phyloP scores from a whole-genome alignment of 805 yeast species.

The Monosporozyma unispora region DNA sequence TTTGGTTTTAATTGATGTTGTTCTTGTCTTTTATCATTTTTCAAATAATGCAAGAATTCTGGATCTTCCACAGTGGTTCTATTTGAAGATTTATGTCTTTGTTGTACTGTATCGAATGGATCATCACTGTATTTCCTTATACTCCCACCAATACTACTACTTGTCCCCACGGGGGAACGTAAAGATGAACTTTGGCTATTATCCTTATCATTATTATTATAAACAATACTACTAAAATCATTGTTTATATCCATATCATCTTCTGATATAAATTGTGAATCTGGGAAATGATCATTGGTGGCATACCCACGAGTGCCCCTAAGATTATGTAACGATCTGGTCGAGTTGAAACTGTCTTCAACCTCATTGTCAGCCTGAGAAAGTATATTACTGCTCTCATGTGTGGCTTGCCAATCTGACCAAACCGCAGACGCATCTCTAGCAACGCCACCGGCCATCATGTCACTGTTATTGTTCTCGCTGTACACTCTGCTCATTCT shows the following conservation, averaged over 20 bases:
- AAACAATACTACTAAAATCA: not conserved
- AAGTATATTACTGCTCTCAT: not conserved
- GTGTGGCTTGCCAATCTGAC: not conserved
- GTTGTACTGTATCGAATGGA: slow-evolving; percentile 8
- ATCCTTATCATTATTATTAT: slow-evolving; percentile 1
- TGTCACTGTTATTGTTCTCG: not conserved
- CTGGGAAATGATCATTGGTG: not conserved
- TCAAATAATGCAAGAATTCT: slow-evolving; percentile 7
- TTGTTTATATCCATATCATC: not conserved
- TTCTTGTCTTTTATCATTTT: not conserved
- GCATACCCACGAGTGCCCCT: not conserved
- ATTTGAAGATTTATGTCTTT: slow-evolving; percentile 7
- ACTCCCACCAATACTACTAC: not conserved
- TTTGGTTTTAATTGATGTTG: slow-evolving; percentile 4
- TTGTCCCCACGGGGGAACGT: not conserved
- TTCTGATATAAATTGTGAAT: not conserved
- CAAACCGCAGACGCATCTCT: not conserved
- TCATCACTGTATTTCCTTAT: not conserved
- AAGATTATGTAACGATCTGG: not conserved
- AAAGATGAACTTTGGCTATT: slow-evolving; percentile 3
- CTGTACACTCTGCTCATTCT: not conserved
- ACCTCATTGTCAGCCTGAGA: not conserved
- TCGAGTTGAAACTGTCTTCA: not conserved
- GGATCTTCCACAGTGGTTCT: slow-evolving; percentile 7
- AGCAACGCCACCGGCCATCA: not conserved